Evolutionary conservation across 31 red algal genomes (phyloP), one percentile per base, ranked within the genome.

Genomic region (Odonthalia washingtoniensis): DNA sequence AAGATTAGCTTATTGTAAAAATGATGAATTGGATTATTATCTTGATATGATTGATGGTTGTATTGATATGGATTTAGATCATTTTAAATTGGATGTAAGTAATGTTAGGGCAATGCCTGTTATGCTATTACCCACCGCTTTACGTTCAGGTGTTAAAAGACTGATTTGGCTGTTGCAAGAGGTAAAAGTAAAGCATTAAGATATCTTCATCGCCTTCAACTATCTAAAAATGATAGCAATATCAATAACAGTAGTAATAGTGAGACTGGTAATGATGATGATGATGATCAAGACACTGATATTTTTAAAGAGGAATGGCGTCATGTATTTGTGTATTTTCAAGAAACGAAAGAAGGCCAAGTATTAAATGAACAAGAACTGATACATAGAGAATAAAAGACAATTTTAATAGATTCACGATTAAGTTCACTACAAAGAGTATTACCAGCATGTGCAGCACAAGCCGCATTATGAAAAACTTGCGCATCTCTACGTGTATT

Each of bases 391-490:
- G n/a, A n/a, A n/a, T n/a, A n/a, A n/a, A n/a, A n/a, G 75, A 70
- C 68, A 2, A 65, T 83, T 27, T 65, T 91, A 33, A 60, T 67
- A 74, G 88, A 91, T 28, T 79, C 88, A 64, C 65, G 88, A 36
- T 40, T 82, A 37, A 72, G 82, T 74, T 33, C 46, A 52, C 88
- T 80, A 27, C 33, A 61, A 26, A 35, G 79, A 49, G 35, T 84
- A 26, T 33, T 38, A 6, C 74, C 78, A 62, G 1, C 38, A 38
- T 72, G 78, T 70, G 80, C 88, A 38, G 46, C 60, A 53, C 88
- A 91, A 69, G 88, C 80, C 0, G 78, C 88, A 4, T 42, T 91
- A 34, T 18, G 80, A 78, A 32, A 46, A 77, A n/a, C 80, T 64
- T 42, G 46, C 72, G 34, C 39, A 75, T 17, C 49, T 45, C 24